Evolutionary conservation across 306 rosid genomes (phyloP).

Genomic region (Castanea sativa): DNA sequence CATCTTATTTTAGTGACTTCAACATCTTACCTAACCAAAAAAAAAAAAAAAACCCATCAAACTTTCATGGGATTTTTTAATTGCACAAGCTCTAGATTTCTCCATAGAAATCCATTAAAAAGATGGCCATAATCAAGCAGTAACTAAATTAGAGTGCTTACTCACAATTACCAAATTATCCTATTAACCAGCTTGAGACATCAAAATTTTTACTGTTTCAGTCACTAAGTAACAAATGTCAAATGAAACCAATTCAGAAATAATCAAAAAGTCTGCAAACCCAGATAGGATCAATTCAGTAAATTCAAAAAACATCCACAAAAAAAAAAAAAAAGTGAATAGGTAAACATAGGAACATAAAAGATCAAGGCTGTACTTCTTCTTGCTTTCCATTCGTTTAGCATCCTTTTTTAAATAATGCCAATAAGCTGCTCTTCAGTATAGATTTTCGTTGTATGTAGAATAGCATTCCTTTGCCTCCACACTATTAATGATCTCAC

Average conservation of each 20-base stretch:
- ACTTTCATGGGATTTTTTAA: background rate
- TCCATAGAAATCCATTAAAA: background rate
- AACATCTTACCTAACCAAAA: background rate
- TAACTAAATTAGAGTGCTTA: background rate
- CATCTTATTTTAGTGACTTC: background rate
- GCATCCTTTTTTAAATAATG: too few species aligned
- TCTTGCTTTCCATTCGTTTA: too few species aligned
- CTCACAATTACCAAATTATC: background rate
- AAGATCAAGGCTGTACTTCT: too few species aligned
- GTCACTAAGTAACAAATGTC: too few species aligned
- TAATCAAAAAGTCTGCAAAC: slow-evolving; percentile 16
- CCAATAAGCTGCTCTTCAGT: too few species aligned
- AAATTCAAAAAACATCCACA: background rate
- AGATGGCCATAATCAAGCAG: background rate
- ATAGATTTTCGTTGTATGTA: too few species aligned
- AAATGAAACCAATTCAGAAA: slow-evolving; percentile 2
- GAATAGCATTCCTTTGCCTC: too few species aligned
- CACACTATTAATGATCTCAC: too few species aligned
- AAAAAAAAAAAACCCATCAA: background rate
- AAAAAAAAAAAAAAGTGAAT: background rate
- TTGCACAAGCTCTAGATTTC: slow-evolving; percentile 12
- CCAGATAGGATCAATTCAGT: background rate
- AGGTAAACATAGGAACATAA: too few species aligned
- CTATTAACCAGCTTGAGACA: background rate
- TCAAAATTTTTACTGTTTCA: too few species aligned